These are phyloP conservation scores for Diaporthe helianthi DNA, from an alignment of 2,329 filamentous ascomycete species.

Conservation along the genomic window DNA sequence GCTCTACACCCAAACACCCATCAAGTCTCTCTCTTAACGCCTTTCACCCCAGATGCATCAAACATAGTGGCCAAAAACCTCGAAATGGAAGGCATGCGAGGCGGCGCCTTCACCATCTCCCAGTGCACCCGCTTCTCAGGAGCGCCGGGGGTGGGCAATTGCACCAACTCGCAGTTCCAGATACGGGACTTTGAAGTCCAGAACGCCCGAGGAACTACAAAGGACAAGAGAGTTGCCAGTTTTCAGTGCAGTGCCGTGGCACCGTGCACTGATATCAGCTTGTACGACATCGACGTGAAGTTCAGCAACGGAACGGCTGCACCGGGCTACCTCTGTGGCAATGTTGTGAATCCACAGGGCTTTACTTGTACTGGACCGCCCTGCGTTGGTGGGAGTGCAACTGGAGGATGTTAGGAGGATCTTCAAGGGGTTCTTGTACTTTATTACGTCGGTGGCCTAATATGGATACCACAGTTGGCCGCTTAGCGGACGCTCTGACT, in stretches of 20 bases:
- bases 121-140: conserved; percentile 40
- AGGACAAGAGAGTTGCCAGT: conserved; percentile 27
- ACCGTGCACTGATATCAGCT: conserved; percentile 28
- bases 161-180: conserved; percentile 37
- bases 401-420: conserved; percentile 8
- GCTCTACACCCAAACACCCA: no score
- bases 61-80: conserved; percentile 30
- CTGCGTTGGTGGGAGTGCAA: conserved; percentile 12
- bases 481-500: no score
- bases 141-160: conserved; percentile 37
- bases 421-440: no score
- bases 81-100: conserved; percentile 33
- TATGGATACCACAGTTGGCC: no score
- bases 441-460: no score
- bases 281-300: conserved; percentile 20
- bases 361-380: conserved; percentile 31
- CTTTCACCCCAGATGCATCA: conserved; percentile 1
- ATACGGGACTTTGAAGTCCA: conserved; percentile 36
- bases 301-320: conserved; percentile 16
- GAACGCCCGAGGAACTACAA: conserved; percentile 20
- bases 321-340: conserved; percentile 23
- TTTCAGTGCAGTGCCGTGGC: conserved; percentile 33
- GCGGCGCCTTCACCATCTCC: conserved; percentile 37
- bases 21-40: not conserved
- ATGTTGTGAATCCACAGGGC: conserved; percentile 17